Evolutionary conservation across 1,139 yeast species (phyloP), one percentile per base, ranked within the genome.

Genomic region (Arxiozyma heterogenica): DNA sequence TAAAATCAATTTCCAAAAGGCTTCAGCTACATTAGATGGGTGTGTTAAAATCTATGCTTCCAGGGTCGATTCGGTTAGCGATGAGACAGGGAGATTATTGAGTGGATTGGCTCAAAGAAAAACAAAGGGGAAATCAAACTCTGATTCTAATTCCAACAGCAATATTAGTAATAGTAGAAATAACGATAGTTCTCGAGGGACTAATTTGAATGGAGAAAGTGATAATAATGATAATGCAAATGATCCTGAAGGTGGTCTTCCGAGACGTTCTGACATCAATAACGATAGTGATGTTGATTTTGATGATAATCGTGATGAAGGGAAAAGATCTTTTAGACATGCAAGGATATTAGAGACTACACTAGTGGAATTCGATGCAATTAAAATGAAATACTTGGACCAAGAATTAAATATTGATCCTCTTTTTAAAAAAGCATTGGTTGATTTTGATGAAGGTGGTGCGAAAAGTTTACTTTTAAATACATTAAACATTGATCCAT

Each of bases 361-460:
- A 0, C 65, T 80, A 50, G 80, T 77, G 4, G 76, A 77, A 21
- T 86, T 86, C 64, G 83, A 80, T 5, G 71, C 79, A 22, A 75
- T 90, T n/a, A 75, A 74, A 59, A 75, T 86, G 57, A 86, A 84
- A 65, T 82, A 84, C 59, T 72, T 86, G 47, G 95, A 89, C 52
- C 83, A 85, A 59, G 95, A 87, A 61, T 72, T 87, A 34, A 79
- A 84, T 9, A 85, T 89, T 51, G 97, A 91, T 69, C 97, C 97
- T 0, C 74, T 91, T 51, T 89, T 91, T 70, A 85, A 88, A 58
- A 89, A 89, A 64, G 91, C 95, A 51, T 75, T 91, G 51, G 88
- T 96, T 0, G 96, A 90, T 57, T 91, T 90, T 64, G 97, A 91
- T 68, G 96, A 91, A 71, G 96, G 97, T 42, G 97, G 98, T 6